Conservation (phyloP, 495 filamentous ascomycete genomes). For the Glonium stellatum region DNA sequence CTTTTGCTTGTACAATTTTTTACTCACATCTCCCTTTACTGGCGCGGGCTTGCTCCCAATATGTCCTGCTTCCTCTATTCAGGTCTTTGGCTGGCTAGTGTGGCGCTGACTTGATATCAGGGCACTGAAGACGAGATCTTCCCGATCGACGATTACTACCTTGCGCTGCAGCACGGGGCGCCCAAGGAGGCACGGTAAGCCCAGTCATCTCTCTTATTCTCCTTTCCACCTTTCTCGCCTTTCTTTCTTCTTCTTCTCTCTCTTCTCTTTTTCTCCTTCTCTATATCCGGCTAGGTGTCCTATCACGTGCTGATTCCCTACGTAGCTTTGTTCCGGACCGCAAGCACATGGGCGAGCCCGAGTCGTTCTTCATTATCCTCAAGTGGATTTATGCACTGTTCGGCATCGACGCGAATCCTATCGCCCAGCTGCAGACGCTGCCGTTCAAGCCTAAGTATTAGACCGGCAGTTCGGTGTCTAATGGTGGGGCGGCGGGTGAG, state of each 20-base stretch:
- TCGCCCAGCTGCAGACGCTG: constrained; percentile 34
- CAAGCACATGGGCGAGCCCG: constrained; percentile 43
- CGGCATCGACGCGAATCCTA: constrained; percentile 33
- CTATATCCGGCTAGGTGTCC: no score
- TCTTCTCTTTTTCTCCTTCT: no score
- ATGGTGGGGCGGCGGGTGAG: no score
- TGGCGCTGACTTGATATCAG: constrained; percentile 35
- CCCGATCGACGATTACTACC: constrained; percentile 69
- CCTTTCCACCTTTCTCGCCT: background rate
- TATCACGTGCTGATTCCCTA: background rate
- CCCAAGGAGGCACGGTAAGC: constrained; percentile 60
- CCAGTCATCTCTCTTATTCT: no score
- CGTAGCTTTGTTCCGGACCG: constrained; percentile 27
- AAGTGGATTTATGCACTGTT: constrained; percentile 39
- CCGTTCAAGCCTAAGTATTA: constrained; percentile 38
- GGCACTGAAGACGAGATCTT: constrained; percentile 65
- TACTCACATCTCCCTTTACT: no score
- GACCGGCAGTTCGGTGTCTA: no score
- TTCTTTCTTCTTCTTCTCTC: no score
- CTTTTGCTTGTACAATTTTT: no score
- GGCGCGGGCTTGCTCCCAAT: no score
- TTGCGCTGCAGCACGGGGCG: constrained; percentile 60
- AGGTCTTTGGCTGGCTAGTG: no score
- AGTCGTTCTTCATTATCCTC: constrained; percentile 37
- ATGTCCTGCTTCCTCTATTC: no score